phyloP scores from a whole-genome alignment of 179 eudicot species.

The Beta corolliflora region DNA sequence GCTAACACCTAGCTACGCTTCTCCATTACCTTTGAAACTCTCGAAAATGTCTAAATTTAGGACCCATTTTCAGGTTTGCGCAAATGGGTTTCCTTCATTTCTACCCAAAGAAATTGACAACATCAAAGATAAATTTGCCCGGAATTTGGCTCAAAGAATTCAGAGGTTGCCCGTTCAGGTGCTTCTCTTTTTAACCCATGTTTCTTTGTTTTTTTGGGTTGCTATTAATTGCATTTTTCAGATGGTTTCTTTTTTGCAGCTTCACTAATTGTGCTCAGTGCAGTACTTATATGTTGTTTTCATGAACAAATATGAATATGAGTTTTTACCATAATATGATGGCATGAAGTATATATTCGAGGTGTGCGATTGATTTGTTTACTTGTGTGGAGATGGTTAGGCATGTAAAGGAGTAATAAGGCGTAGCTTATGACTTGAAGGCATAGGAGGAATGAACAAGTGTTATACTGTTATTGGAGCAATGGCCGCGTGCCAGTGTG shows the following conservation, averaged over 20 bases:
- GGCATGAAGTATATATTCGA: no score
- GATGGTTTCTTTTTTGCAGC: neutral
- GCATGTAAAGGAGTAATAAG: no score
- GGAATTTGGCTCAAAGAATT: conserved; percentile 59
- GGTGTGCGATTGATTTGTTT: no score
- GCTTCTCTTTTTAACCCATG: neutral
- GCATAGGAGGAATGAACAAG: no score
- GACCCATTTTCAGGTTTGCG: conserved; percentile 25
- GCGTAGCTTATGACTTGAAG: no score
- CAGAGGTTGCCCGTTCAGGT: conserved; percentile 64
- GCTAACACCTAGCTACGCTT: neutral
- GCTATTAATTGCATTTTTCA: neutral
- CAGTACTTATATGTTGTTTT: neutral
- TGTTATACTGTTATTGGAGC: no score
- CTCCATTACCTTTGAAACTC: conserved; percentile 9
- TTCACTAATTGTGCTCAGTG: no score
- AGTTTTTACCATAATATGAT: no score
- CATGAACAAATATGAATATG: neutral
- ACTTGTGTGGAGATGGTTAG: no score
- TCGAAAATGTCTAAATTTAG: conserved; percentile 11
- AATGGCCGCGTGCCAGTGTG: no score
- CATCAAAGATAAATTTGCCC: conserved; percentile 64
- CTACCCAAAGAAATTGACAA: conserved; percentile 56
- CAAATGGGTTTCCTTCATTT: conserved; percentile 63
- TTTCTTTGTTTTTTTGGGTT: neutral